phyloP scores from a whole-genome alignment of 345 rosid species.

The Clausena lansium region DNA sequence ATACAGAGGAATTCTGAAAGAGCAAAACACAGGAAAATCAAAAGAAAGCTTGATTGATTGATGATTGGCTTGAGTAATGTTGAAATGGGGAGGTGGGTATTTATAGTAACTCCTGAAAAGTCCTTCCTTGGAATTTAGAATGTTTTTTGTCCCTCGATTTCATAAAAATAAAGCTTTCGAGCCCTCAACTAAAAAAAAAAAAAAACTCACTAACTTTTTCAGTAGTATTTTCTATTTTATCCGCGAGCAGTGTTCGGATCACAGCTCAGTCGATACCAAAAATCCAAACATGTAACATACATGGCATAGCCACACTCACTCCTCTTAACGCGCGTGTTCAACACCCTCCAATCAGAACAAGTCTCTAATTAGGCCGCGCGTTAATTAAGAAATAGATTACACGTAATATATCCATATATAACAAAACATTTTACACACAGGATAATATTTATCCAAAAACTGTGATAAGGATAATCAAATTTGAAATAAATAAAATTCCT shows the following conservation, averaged over 20 bases:
- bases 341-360: neutral
- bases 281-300: too few relatives aligned
- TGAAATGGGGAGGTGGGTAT: neutral
- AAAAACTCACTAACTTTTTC: too few relatives aligned
- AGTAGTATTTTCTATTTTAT: slow-evolving; percentile 16
- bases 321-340: neutral
- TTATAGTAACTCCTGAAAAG: slow-evolving; percentile 38
- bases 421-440: neutral
- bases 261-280: neutral
- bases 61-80: neutral
- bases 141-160: slow-evolving; percentile 41
- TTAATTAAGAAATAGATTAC: neutral
- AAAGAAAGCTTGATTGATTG: neutral
- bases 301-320: neutral
- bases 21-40: neutral
- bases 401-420: neutral
- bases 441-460: neutral
- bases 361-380: too few relatives aligned
- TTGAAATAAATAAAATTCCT: too few relatives aligned
- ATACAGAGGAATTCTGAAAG: too few relatives aligned
- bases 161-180: slow-evolving; percentile 21
- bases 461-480: neutral
- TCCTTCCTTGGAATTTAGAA: slow-evolving; percentile 55
- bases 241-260: slow-evolving; percentile 20
- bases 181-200: slow-evolving; percentile 46